These are phyloP conservation scores for Sordariomycetes sp. DNA, from an alignment of 2,329 filamentous ascomycete genomes.

Conservation along the genomic window DNA sequence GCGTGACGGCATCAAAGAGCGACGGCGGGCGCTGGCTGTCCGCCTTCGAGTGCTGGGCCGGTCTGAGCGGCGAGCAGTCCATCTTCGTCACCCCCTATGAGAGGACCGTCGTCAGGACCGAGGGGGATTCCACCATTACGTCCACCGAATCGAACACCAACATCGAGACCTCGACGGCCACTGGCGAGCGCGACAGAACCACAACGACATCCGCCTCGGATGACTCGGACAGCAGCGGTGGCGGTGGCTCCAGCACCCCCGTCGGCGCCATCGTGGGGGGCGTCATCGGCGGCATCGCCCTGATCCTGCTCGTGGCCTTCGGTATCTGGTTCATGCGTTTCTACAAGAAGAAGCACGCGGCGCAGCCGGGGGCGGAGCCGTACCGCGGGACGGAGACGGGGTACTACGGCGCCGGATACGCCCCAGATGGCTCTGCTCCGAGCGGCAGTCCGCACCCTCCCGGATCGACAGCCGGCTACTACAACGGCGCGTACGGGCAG, in stretches of 20 bases:
- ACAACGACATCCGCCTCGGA: neutral
- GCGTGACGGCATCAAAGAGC: neutral
- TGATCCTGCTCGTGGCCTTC: slow-evolving; percentile 9
- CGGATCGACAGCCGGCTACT: neutral
- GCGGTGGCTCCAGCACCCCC: slow-evolving; percentile 5
- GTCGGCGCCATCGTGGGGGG: slow-evolving; percentile 14
- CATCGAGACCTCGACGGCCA: neutral
- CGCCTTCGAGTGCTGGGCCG: neutral
- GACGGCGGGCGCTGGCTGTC: neutral
- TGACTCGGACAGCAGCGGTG: neutral
- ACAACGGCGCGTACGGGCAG: neutral
- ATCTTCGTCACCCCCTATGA: neutral
- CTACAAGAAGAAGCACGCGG: neutral
- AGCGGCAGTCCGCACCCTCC: too few species aligned
- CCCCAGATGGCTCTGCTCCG: too few species aligned
- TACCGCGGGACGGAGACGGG: neutral
- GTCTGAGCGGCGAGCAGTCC: neutral
- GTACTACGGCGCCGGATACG: neutral
- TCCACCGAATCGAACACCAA: neutral
- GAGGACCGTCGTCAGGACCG: neutral
- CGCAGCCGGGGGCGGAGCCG: neutral
- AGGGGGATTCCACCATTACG: neutral
- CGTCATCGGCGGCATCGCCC: slow-evolving; percentile 12
- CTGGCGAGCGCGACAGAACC: neutral
- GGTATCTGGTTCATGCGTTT: slow-evolving; percentile 10